Conservation (phyloP, 805 yeast genomes). For the Candida sphagnicola region DNA sequence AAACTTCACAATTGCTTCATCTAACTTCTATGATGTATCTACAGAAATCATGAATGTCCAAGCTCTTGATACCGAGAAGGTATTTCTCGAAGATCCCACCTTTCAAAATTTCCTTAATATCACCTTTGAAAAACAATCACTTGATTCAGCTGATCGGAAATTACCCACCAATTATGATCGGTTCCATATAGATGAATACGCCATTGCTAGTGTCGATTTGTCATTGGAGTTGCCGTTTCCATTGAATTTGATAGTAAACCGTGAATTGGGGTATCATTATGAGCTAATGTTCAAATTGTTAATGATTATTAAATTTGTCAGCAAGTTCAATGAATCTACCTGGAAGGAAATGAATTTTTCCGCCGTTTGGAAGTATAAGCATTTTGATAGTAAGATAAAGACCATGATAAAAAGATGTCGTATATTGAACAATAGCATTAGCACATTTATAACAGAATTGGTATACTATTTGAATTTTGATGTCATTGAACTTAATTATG, state of each 20-base stretch:
- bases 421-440: conserved; percentile 54
- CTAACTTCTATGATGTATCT: conserved; percentile 41
- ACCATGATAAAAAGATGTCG: conserved; percentile 55
- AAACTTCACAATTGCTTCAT: conserved; percentile 39
- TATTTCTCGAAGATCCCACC: conserved; percentile 28
- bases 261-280: conserved; percentile 69
- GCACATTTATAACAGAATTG: conserved; percentile 52
- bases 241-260: conserved; percentile 65
- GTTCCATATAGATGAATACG: conserved; percentile 31
- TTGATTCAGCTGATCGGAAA: conserved; percentile 9
- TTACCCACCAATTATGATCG: conserved; percentile 13
- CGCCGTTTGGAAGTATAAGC: conserved; percentile 59
- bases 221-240: conserved; percentile 82
- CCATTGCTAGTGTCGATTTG: conserved; percentile 51
- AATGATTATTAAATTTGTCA: conserved; percentile 58
- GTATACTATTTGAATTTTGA: conserved; percentile 53
- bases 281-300: conserved; percentile 76
- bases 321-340: conserved; percentile 54
- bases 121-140: conserved; percentile 26
- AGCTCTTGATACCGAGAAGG: conserved; percentile 52
- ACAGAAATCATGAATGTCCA: conserved; percentile 50
- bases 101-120: conserved; percentile 42
- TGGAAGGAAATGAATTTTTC: conserved; percentile 71
- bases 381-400: conserved; percentile 39
- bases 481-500: conserved; percentile 56